Evolutionary conservation across 441 rosid species (phyloP).

Genomic region (Heliophila coronopifolia): DNA sequence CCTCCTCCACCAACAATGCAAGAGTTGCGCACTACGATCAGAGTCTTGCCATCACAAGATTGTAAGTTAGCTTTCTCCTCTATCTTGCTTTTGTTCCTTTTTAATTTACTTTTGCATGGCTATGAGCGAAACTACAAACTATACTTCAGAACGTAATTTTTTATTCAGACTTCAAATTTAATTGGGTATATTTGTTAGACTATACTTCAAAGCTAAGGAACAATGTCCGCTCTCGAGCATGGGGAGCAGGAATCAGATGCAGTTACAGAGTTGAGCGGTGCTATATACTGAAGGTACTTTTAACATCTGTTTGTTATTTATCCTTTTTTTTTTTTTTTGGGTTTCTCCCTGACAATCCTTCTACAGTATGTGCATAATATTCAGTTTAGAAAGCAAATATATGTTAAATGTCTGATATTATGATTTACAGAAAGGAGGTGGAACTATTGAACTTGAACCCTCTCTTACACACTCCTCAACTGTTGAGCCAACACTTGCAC

Average conservation of each 20-base stretch:
- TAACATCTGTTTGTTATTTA: slow-evolving; percentile 18
- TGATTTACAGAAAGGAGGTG: slow-evolving; percentile 85
- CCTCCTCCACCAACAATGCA: slow-evolving; percentile 94
- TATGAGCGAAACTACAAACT: not conserved
- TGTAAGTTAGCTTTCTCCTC: slow-evolving; percentile 47
- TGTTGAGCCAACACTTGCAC: slow-evolving; percentile 99
- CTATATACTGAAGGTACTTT: slow-evolving; percentile 89
- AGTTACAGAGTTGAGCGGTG: slow-evolving; percentile 91
- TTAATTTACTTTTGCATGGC: not conserved
- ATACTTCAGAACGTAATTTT: not conserved
- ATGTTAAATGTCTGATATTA: slow-evolving; percentile 3
- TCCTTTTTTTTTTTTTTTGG: slow-evolving; percentile 3
- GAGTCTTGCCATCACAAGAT: slow-evolving; percentile 85
- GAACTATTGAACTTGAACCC: slow-evolving; percentile 88
- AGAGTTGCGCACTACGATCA: slow-evolving; percentile 81
- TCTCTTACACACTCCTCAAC: slow-evolving; percentile 91
- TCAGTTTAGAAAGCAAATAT: slow-evolving; percentile 1
- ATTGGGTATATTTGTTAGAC: slow-evolving; percentile 39
- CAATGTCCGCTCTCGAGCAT: slow-evolving; percentile 96
- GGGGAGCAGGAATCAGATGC: slow-evolving; percentile 99
- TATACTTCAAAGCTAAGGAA: slow-evolving; percentile 89
- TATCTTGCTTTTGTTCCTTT: not conserved
- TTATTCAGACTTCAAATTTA: not conserved
- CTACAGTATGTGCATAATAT: not conserved
- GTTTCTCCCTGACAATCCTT: not conserved